Base-by-base conservation (phyloP, 768 basidiomycete species). In the Boletus edulis region DNA sequence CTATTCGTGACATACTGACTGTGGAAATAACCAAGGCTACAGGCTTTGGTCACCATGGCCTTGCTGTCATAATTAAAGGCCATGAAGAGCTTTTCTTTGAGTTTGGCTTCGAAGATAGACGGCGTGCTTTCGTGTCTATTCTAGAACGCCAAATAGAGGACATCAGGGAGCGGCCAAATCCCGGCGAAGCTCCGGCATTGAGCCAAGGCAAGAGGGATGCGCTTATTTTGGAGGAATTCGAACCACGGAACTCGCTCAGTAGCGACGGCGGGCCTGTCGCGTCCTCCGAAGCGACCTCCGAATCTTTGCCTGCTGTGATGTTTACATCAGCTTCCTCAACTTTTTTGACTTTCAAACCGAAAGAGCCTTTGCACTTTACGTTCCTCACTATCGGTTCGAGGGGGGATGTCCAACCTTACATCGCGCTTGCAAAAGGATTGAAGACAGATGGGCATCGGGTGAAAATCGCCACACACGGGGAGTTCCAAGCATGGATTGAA, bases 11-110 rank as follows among this genome's bases (percentile, higher is more conserved):
- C 70, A 83, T 98, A 38, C 76, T 98, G 40, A 81, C 91, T 12
- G 79, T 83, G 5, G 91, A 97, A 71, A 88, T 83, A 67, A 85
- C 89, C 10, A 92, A 87, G 70, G 91, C 94, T 2, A 89, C 91
- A 59, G 84, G 90, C 22, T 92, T 97, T 68, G 92, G 90, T 7
- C 93, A 94, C 65, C 83, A 89, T 64, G 96, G 96, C 27, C 81
- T 98, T 18, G 84, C 91, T 35, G 78, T 98, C 52, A 87, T 98
- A 51, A 85, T 99, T 62, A 91, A 89, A 64, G 96, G 96, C 1
- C 94, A 98, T 67, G 96, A 99, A 72, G 96, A 99, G 68, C 78
- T 98, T 11, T 99, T 99, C 77, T 89, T 98, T 63, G 97, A 99
- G 72, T 96, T 99, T 67, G 78, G 80, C 40, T 84, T 86, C 18